phyloP scores from a whole-genome alignment of 257 asterid species.

The Datura wrightii region DNA sequence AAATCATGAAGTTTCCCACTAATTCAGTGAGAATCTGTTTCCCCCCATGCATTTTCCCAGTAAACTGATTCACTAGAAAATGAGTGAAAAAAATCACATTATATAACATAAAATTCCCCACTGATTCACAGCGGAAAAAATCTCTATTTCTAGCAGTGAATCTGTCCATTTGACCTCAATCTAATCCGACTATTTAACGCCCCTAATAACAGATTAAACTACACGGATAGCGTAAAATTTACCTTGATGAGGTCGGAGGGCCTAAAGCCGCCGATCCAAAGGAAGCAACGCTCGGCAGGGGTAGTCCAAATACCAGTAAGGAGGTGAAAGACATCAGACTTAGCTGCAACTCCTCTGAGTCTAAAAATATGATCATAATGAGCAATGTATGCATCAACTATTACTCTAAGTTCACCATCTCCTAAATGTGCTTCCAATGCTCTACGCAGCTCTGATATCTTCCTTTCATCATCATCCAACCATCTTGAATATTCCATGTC shows the following conservation, averaged over 20 bases:
- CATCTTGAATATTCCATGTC: constrained; percentile 96
- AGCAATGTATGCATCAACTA: constrained; percentile 70
- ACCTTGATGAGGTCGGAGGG: constrained; percentile 94
- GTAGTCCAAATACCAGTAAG: constrained; percentile 91
- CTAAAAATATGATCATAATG: constrained; percentile 81
- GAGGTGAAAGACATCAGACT: constrained; percentile 84
- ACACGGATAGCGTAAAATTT: not conserved
- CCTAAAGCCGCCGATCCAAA: constrained; percentile 94
- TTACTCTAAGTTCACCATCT: constrained; percentile 72
- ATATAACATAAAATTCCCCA: too few relatives aligned
- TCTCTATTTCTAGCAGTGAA: too few relatives aligned
- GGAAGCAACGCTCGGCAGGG: constrained; percentile 86
- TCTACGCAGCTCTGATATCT: constrained; percentile 76
- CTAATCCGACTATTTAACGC: too few relatives aligned
- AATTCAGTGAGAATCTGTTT: too few relatives aligned
- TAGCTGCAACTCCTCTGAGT: constrained; percentile 80
- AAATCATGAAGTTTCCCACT: too few relatives aligned
- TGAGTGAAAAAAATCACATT: too few relatives aligned
- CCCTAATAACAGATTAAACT: too few relatives aligned
- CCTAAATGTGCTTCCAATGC: constrained; percentile 80
- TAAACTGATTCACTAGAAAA: too few relatives aligned
- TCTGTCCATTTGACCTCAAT: too few relatives aligned
- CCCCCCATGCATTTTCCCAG: too few relatives aligned
- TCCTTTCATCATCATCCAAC: constrained; percentile 88
- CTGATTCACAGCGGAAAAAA: too few relatives aligned